Conservation (phyloP, 1,284 basidiomycete genomes). For the Naganishia albida region DNA sequence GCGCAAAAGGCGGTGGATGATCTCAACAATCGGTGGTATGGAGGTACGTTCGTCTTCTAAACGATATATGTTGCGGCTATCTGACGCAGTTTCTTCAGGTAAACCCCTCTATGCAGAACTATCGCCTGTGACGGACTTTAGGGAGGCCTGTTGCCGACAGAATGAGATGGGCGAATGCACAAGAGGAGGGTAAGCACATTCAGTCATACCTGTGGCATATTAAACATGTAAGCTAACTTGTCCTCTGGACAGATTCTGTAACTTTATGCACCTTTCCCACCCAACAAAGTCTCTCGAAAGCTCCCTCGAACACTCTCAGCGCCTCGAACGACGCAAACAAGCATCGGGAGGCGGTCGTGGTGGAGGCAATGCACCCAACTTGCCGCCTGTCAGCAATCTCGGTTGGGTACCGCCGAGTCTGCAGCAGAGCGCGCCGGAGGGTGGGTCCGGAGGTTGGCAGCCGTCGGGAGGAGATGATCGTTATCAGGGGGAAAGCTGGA, state of each 20-base stretch:
- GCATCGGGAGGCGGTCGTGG: conserved; percentile 31
- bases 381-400: conserved; percentile 19
- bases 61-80: background rate
- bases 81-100: conserved; percentile 58
- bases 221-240: too few species aligned
- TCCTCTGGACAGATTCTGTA: conserved; percentile 65
- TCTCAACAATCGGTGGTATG: conserved; percentile 97
- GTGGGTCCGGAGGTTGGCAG: conserved; percentile 32
- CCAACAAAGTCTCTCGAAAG: conserved; percentile 78
- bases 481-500: conserved; percentile 33
- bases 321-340: conserved; percentile 67
- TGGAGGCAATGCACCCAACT: conserved; percentile 3
- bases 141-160: conserved; percentile 97
- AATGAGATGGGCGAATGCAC: conserved; percentile 97
- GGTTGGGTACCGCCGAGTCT: conserved; percentile 33
- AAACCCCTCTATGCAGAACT: conserved; percentile 97
- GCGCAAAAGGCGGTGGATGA: conserved; percentile 90
- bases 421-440: conserved; percentile 17
- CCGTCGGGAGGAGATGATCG: conserved; percentile 28
- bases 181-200: conserved; percentile 74
- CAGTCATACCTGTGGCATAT: too few species aligned
- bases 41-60: conserved; percentile 62
- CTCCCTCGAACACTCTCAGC: conserved; percentile 76
- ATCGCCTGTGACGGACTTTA: conserved; percentile 97
- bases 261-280: conserved; percentile 95